Conservation (phyloP, 2,329 filamentous ascomycete species). For the Albifimbria verrucaria region DNA sequence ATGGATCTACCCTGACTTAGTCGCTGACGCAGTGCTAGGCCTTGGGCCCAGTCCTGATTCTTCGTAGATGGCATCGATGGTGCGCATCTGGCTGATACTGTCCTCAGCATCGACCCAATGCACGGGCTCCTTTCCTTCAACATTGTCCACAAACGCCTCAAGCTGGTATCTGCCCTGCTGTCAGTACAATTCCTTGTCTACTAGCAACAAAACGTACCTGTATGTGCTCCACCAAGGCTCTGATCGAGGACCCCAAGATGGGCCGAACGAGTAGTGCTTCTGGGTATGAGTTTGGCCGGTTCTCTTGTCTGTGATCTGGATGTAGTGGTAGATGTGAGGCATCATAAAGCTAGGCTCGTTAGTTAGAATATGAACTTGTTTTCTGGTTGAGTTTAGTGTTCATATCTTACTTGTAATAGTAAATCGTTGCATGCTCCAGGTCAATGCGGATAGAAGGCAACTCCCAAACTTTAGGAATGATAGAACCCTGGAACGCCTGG, state of each 20-base stretch:
- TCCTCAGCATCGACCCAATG: neutral
- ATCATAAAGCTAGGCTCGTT: neutral
- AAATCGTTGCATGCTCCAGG: neutral
- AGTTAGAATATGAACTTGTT: neutral
- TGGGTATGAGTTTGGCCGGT: neutral
- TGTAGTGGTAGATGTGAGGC: neutral
- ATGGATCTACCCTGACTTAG: neutral
- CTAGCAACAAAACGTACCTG: neutral
- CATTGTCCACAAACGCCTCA: neutral
- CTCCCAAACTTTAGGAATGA: neutral
- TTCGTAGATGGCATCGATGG: neutral
- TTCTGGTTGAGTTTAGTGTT: too few relatives aligned
- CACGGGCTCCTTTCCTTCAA: neutral
- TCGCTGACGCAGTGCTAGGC: neutral
- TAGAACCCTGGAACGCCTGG: neutral
- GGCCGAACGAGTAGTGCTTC: neutral
- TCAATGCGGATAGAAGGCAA: neutral
- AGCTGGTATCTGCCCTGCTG: neutral
- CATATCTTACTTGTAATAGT: neutral
- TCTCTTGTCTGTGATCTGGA: neutral
- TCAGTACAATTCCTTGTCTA: too few relatives aligned
- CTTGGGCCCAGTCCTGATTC: neutral
- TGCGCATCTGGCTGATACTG: neutral
- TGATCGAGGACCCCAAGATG: neutral
- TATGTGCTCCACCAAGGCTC: neutral